Percentiles rank a stretch among this genome's conserved stretches.
Evolutionary conservation across 73 alveolate genomes (phyloP).

Genomic region (Paramecium sexaurelia): DNA sequence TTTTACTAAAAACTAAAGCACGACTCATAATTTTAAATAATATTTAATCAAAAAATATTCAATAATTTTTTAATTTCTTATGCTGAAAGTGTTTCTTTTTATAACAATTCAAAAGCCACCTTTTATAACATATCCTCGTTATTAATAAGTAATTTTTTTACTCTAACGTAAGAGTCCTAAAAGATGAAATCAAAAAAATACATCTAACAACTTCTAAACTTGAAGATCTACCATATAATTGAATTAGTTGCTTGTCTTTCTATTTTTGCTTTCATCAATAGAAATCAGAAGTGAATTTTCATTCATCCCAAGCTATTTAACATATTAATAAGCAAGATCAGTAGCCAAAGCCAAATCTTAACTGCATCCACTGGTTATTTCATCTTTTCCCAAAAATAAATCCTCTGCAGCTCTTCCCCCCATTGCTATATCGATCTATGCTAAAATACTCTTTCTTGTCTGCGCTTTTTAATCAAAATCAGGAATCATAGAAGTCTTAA

Average conservation of each 20-base stretch:
- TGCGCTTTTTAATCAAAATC: constrained; percentile 71
- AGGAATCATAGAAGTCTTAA: constrained; percentile 80
- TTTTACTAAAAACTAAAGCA: constrained; percentile 86
- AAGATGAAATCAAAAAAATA: too few species aligned
- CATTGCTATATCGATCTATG: constrained; percentile 85
- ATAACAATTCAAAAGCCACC: constrained; percentile 9
- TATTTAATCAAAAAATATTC: background rate
- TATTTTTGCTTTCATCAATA: constrained; percentile 32
- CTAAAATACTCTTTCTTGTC: constrained; percentile 75
- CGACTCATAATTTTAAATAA: constrained; percentile 77
- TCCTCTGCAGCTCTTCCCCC: constrained; percentile 94
- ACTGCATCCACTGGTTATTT: constrained; percentile 83
- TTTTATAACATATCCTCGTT: too few species aligned
- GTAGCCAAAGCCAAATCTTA: constrained; percentile 80
- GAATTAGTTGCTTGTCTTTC: constrained; percentile 27
- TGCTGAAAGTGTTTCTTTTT: constrained; percentile 67
- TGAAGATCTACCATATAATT: constrained; percentile 23
- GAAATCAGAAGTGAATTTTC: constrained; percentile 74
- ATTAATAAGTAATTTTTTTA: background rate
- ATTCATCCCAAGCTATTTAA: constrained; percentile 77
- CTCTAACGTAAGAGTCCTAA: constrained; percentile 39
- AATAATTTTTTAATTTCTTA: constrained; percentile 49
- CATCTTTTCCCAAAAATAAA: constrained; percentile 77
- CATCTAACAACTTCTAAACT: constrained; percentile 11
- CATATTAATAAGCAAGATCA: constrained; percentile 75